Evolutionary conservation across 441 rosid species (phyloP).

Genomic region (Gossypium schwendimanii): DNA sequence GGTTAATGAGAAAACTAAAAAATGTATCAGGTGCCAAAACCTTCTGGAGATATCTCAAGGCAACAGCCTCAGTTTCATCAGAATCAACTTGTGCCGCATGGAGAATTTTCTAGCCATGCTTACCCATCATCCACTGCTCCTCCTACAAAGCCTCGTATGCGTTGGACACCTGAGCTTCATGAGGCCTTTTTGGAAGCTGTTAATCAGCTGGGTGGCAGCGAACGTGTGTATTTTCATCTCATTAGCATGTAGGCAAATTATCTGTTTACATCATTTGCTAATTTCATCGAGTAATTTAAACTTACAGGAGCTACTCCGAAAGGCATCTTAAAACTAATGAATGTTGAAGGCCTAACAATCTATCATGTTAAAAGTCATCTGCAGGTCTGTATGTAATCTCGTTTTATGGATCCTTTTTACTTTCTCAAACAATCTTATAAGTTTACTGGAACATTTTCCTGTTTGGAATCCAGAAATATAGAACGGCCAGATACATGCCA

Average conservation of each 20-base stretch:
- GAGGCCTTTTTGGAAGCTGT: slow-evolving; percentile 89
- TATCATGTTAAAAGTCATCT: slow-evolving; percentile 96
- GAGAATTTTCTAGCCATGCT: slow-evolving; percentile 28
- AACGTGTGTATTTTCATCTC: slow-evolving; percentile 41
- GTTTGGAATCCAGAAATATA: slow-evolving; percentile 54
- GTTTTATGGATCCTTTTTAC: slow-evolving; percentile 2
- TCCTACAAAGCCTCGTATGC: slow-evolving; percentile 63
- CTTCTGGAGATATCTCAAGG: slow-evolving; percentile 24
- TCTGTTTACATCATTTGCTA: neutral
- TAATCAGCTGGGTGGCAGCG: slow-evolving; percentile 80
- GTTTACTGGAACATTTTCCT: slow-evolving; percentile 11
- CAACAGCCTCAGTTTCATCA: slow-evolving; percentile 34
- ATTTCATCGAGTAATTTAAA: slow-evolving; percentile 19
- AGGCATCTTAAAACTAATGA: slow-evolving; percentile 72
- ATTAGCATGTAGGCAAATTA: neutral
- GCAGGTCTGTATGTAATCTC: slow-evolving; percentile 41
- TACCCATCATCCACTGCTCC: slow-evolving; percentile 33
- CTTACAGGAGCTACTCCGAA: slow-evolving; percentile 87
- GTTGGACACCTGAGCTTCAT: slow-evolving; percentile 94
- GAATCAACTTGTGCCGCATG: slow-evolving; percentile 28
- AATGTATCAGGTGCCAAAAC: slow-evolving; percentile 29
- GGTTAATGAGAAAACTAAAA: slow-evolving; percentile 1
- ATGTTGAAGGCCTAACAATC: slow-evolving; percentile 65
- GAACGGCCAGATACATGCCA: slow-evolving; percentile 81
- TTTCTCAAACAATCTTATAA: neutral